These are phyloP conservation scores for Acorus gramineus DNA, from an alignment of 106 monocot genomes.

Conservation along the genomic window DNA sequence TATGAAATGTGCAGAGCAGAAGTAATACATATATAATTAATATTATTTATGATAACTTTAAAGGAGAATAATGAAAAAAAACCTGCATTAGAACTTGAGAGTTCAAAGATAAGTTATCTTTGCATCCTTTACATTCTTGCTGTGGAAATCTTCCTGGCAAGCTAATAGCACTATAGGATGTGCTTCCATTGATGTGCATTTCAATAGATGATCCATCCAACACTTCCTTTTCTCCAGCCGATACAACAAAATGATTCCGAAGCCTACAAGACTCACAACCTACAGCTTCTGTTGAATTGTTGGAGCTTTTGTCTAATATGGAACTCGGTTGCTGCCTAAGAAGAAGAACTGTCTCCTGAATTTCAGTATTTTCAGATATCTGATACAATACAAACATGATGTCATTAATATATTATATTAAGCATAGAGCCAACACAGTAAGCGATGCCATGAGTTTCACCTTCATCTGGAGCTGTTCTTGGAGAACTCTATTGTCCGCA, in stretches of 20 bases:
- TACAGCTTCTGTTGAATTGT: constrained; percentile 3
- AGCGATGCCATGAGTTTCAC: constrained; percentile 18
- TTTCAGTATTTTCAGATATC: constrained; percentile 67
- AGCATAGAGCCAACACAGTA: neutral
- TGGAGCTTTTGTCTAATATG: constrained; percentile 13
- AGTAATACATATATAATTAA: too few relatives aligned
- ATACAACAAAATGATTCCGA: constrained; percentile 11
- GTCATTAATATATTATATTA: too few relatives aligned
- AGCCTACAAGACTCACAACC: constrained; percentile 10
- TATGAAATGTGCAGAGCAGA: neutral
- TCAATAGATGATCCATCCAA: constrained; percentile 12
- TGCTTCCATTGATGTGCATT: constrained; percentile 12
- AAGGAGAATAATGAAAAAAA: neutral
- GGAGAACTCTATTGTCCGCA: constrained; percentile 96
- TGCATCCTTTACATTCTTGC: constrained; percentile 15
- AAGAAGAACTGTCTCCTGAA: constrained; percentile 49
- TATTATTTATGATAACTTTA: too few relatives aligned
- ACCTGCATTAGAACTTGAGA: constrained; percentile 87
- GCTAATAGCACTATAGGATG: constrained; percentile 1
- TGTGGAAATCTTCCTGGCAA: constrained; percentile 9
- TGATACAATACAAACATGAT: constrained; percentile 10
- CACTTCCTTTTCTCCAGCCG: constrained; percentile 17
- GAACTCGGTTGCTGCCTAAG: constrained; percentile 58
- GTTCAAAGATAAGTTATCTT: constrained; percentile 36
- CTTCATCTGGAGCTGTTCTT: constrained; percentile 90